phyloP scores from a whole-genome alignment of 352 stramenopile genomes.

The Globisporangium cystogenes region DNA sequence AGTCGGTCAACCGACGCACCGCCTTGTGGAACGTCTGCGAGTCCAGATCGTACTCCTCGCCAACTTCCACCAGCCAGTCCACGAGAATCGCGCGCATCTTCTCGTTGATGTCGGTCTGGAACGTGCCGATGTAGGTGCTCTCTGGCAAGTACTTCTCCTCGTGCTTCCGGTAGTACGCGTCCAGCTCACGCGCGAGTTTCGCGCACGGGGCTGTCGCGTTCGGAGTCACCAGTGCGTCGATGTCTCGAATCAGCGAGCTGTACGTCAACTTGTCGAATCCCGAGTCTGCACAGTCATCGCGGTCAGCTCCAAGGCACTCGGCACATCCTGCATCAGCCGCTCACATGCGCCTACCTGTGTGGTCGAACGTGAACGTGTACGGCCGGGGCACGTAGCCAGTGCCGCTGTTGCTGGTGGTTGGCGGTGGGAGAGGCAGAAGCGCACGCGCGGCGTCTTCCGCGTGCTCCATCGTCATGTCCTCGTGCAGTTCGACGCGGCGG shows the following conservation, averaged over 20 bases:
- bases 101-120: slow-evolving; percentile 98
- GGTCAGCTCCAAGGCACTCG: background rate
- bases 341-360: slow-evolving; percentile 31
- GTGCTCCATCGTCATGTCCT: slow-evolving; percentile 17
- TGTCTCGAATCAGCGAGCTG: slow-evolving; percentile 37
- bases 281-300: slow-evolving; percentile 22
- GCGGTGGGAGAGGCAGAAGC: background rate
- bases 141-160: slow-evolving; percentile 68
- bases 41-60: slow-evolving; percentile 81
- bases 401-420: background rate
- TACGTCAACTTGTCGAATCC: slow-evolving; percentile 73
- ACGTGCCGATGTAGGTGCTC: slow-evolving; percentile 53
- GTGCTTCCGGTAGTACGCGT: slow-evolving; percentile 61
- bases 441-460: slow-evolving; percentile 1
- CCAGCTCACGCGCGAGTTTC: slow-evolving; percentile 60
- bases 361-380: slow-evolving; percentile 49
- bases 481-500: slow-evolving; percentile 2
- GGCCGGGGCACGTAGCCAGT: slow-evolving; percentile 40
- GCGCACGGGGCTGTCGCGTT: slow-evolving; percentile 27
- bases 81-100: slow-evolving; percentile 99
- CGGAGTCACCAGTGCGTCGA: slow-evolving; percentile 34
- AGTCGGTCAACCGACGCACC: slow-evolving; percentile 25
- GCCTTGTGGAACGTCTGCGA: slow-evolving; percentile 81
- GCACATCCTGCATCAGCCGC: too few species aligned
- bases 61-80: slow-evolving; percentile 97